These are phyloP conservation scores for Arxiozyma bovina DNA, from an alignment of 1,139 yeast species.

Conservation along the genomic window DNA sequence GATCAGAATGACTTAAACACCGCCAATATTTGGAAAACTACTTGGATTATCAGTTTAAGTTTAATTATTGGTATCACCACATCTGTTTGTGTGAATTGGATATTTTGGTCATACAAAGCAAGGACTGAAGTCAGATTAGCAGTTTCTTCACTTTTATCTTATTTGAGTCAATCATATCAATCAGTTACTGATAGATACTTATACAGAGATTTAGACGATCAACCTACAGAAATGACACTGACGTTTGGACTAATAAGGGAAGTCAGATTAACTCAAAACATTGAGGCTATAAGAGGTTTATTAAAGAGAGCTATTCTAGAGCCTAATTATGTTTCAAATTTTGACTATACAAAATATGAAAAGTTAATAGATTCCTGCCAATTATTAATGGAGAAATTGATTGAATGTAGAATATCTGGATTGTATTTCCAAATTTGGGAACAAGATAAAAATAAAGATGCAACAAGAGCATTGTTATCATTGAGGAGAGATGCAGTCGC, in stretches of 20 bases:
- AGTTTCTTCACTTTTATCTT: slow-evolving; percentile 34
- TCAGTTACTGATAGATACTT: slow-evolving; percentile 40
- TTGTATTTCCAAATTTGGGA: slow-evolving; percentile 41
- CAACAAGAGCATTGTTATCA: slow-evolving; percentile 35
- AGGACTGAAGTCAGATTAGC: slow-evolving; percentile 37
- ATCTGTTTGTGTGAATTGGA: slow-evolving; percentile 37
- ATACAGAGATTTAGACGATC: slow-evolving; percentile 40
- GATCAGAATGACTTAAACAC: slow-evolving; percentile 15
- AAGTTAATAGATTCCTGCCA: slow-evolving; percentile 35
- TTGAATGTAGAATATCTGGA: slow-evolving; percentile 43
- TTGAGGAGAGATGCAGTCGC: slow-evolving; percentile 42
- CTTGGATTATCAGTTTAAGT: slow-evolving; percentile 37
- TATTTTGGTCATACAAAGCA: slow-evolving; percentile 43
- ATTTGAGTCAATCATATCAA: slow-evolving; percentile 41
- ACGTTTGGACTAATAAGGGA: slow-evolving; percentile 41
- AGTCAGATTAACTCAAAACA: slow-evolving; percentile 39
- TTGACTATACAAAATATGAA: slow-evolving; percentile 26
- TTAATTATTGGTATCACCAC: slow-evolving; percentile 35
- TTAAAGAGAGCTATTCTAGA: slow-evolving; percentile 35
- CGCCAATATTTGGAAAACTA: slow-evolving; percentile 29
- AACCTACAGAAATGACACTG: slow-evolving; percentile 38
- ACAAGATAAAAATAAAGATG: slow-evolving; percentile 33
- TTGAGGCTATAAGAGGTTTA: slow-evolving; percentile 35
- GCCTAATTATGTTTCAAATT: slow-evolving; percentile 29
- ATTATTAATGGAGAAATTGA: slow-evolving; percentile 35